Conservation (phyloP, 202 grass and related monocot species). For the Carex sylvatica region DNA sequence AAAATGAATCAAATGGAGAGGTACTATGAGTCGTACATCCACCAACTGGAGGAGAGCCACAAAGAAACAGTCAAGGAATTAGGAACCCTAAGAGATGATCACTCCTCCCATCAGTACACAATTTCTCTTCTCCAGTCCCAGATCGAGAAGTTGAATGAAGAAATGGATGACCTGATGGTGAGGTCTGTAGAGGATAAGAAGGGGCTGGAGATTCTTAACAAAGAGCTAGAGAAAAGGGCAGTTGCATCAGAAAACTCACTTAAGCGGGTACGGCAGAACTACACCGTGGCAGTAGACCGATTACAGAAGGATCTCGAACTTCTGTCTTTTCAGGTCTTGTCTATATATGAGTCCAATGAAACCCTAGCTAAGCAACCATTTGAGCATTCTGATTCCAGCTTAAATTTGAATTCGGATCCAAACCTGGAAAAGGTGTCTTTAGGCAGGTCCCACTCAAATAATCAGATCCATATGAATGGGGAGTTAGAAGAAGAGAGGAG, state of each 20-base stretch:
- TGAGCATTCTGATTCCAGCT: conserved; percentile 17
- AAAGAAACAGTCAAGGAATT: conserved; percentile 76
- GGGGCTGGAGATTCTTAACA: conserved; percentile 71
- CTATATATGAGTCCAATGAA: conserved; percentile 95
- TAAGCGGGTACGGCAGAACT: conserved; percentile 81
- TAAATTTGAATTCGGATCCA: conserved; percentile 8
- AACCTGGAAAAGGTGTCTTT: neutral
- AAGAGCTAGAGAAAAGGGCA: conserved; percentile 82
- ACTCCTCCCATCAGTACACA: conserved; percentile 81
- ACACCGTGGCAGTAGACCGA: conserved; percentile 72
- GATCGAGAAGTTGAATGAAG: conserved; percentile 80
- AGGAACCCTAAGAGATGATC: conserved; percentile 86
- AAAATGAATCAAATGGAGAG: conserved; percentile 91
- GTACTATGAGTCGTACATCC: conserved; percentile 90
- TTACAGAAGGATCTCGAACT: conserved; percentile 96
- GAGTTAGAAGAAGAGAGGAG: conserved; percentile 18
- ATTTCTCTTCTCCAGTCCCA: conserved; percentile 82
- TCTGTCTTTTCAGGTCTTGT: conserved; percentile 96
- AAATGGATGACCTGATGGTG: conserved; percentile 79
- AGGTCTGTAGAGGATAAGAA: conserved; percentile 69
- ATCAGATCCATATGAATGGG: conserved; percentile 15
- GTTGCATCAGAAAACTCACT: conserved; percentile 78
- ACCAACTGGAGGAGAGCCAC: conserved; percentile 76
- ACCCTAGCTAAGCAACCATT: conserved; percentile 78
- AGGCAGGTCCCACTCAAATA: neutral